Evolutionary conservation across 1,139 yeast genomes (phyloP), one percentile per base, ranked within the genome.

Genomic region (Nadsonia starkeyi-henricii): DNA sequence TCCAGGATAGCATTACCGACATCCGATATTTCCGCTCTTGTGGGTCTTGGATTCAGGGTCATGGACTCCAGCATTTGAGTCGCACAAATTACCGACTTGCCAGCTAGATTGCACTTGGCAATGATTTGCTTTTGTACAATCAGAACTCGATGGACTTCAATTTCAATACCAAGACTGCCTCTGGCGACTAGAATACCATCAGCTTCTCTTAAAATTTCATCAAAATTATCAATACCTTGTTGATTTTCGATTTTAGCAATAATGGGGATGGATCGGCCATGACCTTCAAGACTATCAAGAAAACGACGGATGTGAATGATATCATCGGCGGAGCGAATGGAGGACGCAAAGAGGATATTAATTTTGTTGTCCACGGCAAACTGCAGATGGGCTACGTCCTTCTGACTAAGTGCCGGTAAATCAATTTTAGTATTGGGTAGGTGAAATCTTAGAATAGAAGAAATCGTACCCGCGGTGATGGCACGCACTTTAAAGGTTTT

Each of bases 131-230:
- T 91, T 76, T 91, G 99, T 61, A 89, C 97, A 64, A 93, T 91
- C 68, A 91, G 88, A 55, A 91, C 99, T 76, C 89, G 95, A 57
- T 96, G 93, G 58, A 98, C 97, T 59, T 98, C 98, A 64, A 91
- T 91, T 77, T 91, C 99, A 65, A 91, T 91, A 77, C 99, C 99
- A 66, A 91, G 79, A 69, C 93, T 98, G 77, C 98, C 99, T 74
- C 99, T 82, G 63, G 99, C 99, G 67, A 91, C 97, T 98, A 91
- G 91, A 66, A 91, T 96, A 77, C 97, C 99, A 68, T 93, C 98
- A 55, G 98, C 91, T 70, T 81, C 95, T 62, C 69, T 70, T 68
- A 91, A 81, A 65, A 91, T 91, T 56, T 86, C 96, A 70, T 91
- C 98, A 68, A 91, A 91, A 81, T 91, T 91, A 82, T 91, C 88